phyloP scores from a whole-genome alignment of 805 yeast genomes.

The Candida pseudofarinosa region DNA sequence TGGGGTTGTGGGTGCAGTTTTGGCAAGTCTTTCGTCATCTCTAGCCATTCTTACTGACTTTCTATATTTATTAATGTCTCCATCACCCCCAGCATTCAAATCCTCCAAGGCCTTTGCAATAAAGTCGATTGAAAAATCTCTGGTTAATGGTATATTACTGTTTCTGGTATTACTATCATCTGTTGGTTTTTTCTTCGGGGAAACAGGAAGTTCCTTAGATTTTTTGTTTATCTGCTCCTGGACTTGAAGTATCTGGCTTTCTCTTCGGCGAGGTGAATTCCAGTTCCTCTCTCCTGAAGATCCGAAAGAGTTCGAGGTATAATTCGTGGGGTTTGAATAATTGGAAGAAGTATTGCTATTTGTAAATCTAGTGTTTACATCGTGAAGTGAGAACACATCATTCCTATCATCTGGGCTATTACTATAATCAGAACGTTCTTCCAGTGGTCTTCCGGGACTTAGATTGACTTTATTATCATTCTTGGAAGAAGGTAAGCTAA shows the following conservation, averaged over 20 bases:
- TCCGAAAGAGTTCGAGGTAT: conserved; percentile 16
- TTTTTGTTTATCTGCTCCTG: conserved; percentile 38
- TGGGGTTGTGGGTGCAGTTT: conserved; percentile 17
- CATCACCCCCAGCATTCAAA: conserved; percentile 42
- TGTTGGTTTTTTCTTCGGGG: conserved; percentile 1
- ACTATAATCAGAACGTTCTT: not conserved
- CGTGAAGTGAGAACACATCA: conserved; percentile 15
- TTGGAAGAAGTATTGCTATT: conserved; percentile 21
- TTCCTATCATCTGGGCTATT: conserved; percentile 12
- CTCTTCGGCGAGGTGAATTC: conserved; percentile 41
- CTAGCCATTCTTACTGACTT: conserved; percentile 29
- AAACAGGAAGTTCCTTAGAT: conserved; percentile 25
- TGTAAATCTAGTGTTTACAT: conserved; percentile 5
- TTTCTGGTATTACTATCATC: conserved; percentile 3
- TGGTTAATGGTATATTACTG: conserved; percentile 30
- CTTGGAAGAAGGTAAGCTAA: not conserved
- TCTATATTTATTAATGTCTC: conserved; percentile 38
- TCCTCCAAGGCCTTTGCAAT: conserved; percentile 45
- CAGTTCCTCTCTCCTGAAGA: conserved; percentile 30
- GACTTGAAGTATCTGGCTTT: conserved; percentile 27
- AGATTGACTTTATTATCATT: not conserved
- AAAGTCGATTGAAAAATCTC: conserved; percentile 43
- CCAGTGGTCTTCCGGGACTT: not conserved
- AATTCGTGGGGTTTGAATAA: conserved; percentile 38
- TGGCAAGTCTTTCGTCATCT: conserved; percentile 9